Evolutionary conservation across 129 eudicot species (phyloP).

Genomic region (Silybum marianum): DNA sequence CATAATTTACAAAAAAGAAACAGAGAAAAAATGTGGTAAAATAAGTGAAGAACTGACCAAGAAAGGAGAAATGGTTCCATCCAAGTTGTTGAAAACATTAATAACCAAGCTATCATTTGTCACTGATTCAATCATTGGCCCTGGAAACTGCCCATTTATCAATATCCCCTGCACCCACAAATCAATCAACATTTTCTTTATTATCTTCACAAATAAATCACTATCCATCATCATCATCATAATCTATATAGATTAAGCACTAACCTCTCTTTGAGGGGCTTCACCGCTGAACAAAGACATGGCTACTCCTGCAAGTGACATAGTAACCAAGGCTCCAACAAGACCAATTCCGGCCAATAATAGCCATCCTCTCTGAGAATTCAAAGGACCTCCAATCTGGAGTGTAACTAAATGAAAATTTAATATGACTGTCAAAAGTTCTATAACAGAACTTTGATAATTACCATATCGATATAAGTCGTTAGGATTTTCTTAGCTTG

Average conservation of each 20-base stretch:
- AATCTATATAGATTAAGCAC: constrained; percentile 18
- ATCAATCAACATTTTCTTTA: background rate
- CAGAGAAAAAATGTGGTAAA: background rate
- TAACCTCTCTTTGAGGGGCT: constrained; percentile 88
- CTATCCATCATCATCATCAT: background rate
- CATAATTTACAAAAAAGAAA: background rate
- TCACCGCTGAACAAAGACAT: constrained; percentile 76
- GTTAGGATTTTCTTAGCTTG: constrained; percentile 63
- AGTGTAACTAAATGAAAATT: background rate
- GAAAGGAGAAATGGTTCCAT: constrained; percentile 64
- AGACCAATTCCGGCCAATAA: constrained; percentile 95
- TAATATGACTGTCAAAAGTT: background rate
- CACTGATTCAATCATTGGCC: constrained; percentile 57
- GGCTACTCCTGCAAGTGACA: constrained; percentile 82
- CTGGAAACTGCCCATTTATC: constrained; percentile 74
- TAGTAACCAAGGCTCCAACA: constrained; percentile 69
- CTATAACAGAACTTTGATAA: background rate
- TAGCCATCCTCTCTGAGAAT: constrained; percentile 88
- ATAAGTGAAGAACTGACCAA: constrained; percentile 44
- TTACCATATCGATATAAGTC: constrained; percentile 93
- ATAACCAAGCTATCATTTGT: constrained; percentile 64
- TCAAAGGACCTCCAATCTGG: constrained; percentile 84
- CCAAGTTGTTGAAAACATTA: constrained; percentile 61
- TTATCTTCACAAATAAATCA: too few species aligned
- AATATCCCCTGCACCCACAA: constrained; percentile 60